phyloP scores from a whole-genome alignment of 2,329 filamentous ascomycete species.

The Neoarthrinium moseri region DNA sequence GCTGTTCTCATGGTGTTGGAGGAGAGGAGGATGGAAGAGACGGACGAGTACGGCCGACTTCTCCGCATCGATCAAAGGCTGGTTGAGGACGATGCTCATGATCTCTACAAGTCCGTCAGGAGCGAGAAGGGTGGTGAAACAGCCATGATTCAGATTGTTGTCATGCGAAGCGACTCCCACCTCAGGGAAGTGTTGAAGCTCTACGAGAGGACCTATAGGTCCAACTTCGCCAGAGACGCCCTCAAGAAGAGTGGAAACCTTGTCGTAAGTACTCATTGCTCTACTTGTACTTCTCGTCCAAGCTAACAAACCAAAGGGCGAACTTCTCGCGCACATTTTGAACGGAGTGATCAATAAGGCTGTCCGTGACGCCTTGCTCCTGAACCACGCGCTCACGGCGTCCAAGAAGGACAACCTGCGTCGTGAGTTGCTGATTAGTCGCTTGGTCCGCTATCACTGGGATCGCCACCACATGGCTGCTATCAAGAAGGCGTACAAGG shows the following conservation, averaged over 20 bases:
- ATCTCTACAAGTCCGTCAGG: constrained; percentile 66
- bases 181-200: constrained; percentile 73
- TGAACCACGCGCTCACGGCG: constrained; percentile 84
- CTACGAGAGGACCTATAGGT: constrained; percentile 71
- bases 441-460: constrained; percentile 90
- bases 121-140: constrained; percentile 81
- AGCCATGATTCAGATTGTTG: constrained; percentile 81
- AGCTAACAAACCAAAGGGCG: constrained; percentile 61
- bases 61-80: constrained; percentile 57
- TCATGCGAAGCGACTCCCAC: constrained; percentile 78
- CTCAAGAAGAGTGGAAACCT: constrained; percentile 87
- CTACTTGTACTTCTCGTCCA: background rate
- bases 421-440: constrained; percentile 82
- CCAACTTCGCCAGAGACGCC: constrained; percentile 86
- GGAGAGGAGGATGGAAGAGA: constrained; percentile 79
- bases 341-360: constrained; percentile 96
- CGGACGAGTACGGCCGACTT: constrained; percentile 60
- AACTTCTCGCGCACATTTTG: constrained; percentile 90
- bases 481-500: constrained; percentile 77
- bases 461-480: constrained; percentile 77
- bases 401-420: constrained; percentile 70
- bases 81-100: constrained; percentile 70
- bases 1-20: constrained; percentile 83
- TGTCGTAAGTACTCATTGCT: constrained; percentile 63
- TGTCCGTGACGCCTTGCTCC: constrained; percentile 84